These are phyloP conservation scores for Neurospora terricola DNA, from an alignment of 495 filamentous ascomycete genomes.

Conservation along the genomic window DNA sequence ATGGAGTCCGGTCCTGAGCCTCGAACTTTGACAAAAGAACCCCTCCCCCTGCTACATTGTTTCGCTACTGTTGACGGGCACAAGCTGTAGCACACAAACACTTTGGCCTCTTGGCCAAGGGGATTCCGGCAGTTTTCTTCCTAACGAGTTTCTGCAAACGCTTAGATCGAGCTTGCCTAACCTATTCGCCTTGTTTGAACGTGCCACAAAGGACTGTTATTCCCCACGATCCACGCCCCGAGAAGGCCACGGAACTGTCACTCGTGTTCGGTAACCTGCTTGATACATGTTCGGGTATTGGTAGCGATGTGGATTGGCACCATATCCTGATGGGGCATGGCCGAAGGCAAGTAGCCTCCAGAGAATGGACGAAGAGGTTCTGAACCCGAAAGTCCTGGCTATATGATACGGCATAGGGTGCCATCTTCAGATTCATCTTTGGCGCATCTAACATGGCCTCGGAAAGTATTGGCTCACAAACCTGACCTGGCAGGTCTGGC, in stretches of 20 bases:
- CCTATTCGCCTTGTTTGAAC: not conserved
- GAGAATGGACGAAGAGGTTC: not conserved
- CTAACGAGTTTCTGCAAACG: not conserved
- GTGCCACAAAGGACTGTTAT: not conserved
- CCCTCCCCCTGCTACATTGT: not conserved
- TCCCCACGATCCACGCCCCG: not conserved
- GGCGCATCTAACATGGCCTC: not conserved
- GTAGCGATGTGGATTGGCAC: not conserved
- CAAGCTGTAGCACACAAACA: not conserved
- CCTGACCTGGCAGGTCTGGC: not conserved
- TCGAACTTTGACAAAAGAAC: not conserved
- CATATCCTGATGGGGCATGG: not conserved
- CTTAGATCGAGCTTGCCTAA: not conserved
- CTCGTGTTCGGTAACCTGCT: not conserved
- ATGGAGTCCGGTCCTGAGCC: conserved; percentile 5
- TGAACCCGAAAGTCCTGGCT: not conserved
- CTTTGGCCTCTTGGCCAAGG: not conserved
- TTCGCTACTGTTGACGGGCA: not conserved
- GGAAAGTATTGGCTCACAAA: not conserved
- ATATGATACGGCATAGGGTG: not conserved
- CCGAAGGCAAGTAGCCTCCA: not conserved
- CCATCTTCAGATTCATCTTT: not conserved
- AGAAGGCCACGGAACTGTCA: not conserved
- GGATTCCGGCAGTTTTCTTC: not conserved
- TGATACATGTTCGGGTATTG: not conserved